Conservation (phyloP, 2,329 filamentous ascomycete species). For the Curvularia sp. region DNA sequence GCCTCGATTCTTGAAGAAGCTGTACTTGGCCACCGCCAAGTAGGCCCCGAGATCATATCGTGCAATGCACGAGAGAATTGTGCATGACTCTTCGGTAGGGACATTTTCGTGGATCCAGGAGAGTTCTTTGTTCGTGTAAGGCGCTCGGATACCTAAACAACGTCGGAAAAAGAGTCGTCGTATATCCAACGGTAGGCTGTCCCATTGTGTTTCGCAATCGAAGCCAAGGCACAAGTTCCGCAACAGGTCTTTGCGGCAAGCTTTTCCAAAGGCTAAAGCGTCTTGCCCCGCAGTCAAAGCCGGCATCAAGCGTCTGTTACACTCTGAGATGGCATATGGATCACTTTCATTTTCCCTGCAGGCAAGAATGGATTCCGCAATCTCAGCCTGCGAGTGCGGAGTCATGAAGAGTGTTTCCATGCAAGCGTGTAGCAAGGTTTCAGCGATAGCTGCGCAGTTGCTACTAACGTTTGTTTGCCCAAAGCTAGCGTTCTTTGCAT, state of each 20-base stretch:
- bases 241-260: constrained; percentile 56
- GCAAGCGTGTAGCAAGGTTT: constrained; percentile 47
- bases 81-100: constrained; percentile 50
- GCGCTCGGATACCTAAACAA: constrained; percentile 54
- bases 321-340: constrained; percentile 41
- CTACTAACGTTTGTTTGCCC: constrained; percentile 44
- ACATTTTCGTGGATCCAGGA: constrained; percentile 57
- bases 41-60: constrained; percentile 59
- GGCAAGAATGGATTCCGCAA: constrained; percentile 45
- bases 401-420: constrained; percentile 46
- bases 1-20: constrained; percentile 41
- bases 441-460: constrained; percentile 45
- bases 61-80: constrained; percentile 53
- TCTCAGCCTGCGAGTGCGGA: constrained; percentile 42
- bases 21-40: constrained; percentile 43
- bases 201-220: constrained; percentile 61
- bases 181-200: constrained; percentile 57
- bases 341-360: constrained; percentile 31
- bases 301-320: constrained; percentile 44
- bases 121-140: constrained; percentile 52
- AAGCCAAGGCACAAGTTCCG: constrained; percentile 59
- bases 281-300: constrained; percentile 29
- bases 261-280: constrained; percentile 30
- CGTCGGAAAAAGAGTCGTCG: constrained; percentile 57
- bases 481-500: constrained; percentile 32